A percentile compares a stretch with the other conserved stretches of the same genome.
These are phyloP conservation scores for Phaeolepiota aurea DNA, from an alignment of 768 basidiomycete genomes.

Conservation along the genomic window DNA sequence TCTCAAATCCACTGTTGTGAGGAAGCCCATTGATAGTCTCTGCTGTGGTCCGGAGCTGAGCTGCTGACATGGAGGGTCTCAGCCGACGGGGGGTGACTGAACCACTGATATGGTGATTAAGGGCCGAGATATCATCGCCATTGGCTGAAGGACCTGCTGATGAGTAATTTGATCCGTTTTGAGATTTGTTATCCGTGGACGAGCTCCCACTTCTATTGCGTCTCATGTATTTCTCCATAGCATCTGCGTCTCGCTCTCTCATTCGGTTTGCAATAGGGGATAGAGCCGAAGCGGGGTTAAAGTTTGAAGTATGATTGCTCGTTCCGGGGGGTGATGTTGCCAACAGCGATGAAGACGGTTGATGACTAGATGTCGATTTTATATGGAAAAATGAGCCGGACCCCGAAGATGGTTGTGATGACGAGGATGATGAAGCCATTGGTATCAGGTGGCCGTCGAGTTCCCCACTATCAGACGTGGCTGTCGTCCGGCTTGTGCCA, in stretches of 20 bases:
- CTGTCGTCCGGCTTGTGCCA: constrained; percentile 70
- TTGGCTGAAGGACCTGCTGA: constrained; percentile 44
- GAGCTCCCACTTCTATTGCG: constrained; percentile 80
- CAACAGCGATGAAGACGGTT: constrained; percentile 20
- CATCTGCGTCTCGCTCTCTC: constrained; percentile 78
- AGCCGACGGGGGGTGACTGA: constrained; percentile 53
- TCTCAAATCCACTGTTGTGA: constrained; percentile 27
- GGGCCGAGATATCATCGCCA: constrained; percentile 44
- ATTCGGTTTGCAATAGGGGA: constrained; percentile 77
- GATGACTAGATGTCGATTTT: constrained; percentile 15
- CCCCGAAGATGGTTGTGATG: constrained; percentile 43
- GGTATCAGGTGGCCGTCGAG: constrained; percentile 37
- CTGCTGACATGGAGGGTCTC: constrained; percentile 71
- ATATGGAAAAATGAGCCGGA: constrained; percentile 34
- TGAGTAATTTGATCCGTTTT: constrained; percentile 41
- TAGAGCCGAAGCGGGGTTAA: constrained; percentile 37
- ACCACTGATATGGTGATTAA: constrained; percentile 37
- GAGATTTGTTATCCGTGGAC: constrained; percentile 64
- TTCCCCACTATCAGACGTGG: constrained; percentile 70
- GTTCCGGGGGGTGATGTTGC: constrained; percentile 26
- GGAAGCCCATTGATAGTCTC: constrained; percentile 22
- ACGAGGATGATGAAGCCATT: constrained; percentile 52
- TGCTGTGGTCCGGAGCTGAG: constrained; percentile 56
- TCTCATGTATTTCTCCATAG: constrained; percentile 78
- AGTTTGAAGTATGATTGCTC: constrained; percentile 23